Evolutionary conservation across 2,329 filamentous ascomycete genomes (phyloP).

Genomic region (Lojkania enalia): DNA sequence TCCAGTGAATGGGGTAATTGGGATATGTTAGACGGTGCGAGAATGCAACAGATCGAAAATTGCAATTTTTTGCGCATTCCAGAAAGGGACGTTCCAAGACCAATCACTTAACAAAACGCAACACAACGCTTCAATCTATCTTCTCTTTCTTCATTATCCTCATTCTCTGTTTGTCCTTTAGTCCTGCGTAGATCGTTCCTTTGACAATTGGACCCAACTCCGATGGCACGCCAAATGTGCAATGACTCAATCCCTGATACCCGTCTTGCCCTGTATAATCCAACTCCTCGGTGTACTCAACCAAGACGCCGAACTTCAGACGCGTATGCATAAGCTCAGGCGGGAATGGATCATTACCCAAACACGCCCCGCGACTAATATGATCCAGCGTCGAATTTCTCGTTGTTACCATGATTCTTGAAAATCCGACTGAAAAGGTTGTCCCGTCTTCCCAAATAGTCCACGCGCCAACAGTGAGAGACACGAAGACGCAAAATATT

Average conservation of each 20-base stretch:
- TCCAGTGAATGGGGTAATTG: constrained; percentile 45
- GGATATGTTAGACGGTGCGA: constrained; percentile 25
- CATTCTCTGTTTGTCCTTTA: background rate
- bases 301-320: constrained; percentile 44
- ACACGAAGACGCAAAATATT: constrained; percentile 32
- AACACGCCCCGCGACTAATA: constrained; percentile 45
- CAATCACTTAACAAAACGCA: background rate
- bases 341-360: constrained; percentile 47
- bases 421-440: constrained; percentile 40
- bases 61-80: too few relatives aligned
- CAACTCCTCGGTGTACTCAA: constrained; percentile 28
- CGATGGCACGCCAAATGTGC: constrained; percentile 36
- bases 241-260: constrained; percentile 27
- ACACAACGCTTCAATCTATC: background rate
- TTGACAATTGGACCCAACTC: constrained; percentile 27
- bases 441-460: constrained; percentile 42
- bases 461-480: constrained; percentile 31
- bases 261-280: constrained; percentile 27
- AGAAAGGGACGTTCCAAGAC: too few relatives aligned
- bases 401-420: constrained; percentile 40
- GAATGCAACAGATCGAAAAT: too few relatives aligned
- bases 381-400: constrained; percentile 41
- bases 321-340: constrained; percentile 41
- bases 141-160: background rate
- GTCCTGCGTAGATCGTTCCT: constrained; percentile 30